Evolutionary conservation across 768 basidiomycete species (phyloP).

Genomic region (Xerocomellus chrysenteron): DNA sequence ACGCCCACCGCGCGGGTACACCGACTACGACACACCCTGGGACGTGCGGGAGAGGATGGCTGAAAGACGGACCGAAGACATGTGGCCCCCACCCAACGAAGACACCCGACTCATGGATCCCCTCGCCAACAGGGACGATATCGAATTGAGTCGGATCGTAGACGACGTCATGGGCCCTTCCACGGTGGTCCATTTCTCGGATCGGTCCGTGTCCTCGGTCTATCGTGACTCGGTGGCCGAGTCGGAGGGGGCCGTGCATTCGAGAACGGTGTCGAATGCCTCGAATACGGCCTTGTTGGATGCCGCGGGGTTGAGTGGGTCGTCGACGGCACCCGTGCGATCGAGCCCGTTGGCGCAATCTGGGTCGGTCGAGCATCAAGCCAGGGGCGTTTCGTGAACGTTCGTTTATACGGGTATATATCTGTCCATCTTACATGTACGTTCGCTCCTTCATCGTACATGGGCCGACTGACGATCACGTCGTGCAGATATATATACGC

Average conservation of each 20-base stretch:
- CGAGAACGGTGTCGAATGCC: slow-evolving; percentile 19
- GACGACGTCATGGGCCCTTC: slow-evolving; percentile 50
- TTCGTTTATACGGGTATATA: too few relatives aligned
- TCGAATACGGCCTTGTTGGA: slow-evolving; percentile 26
- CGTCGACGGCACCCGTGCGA: neutral
- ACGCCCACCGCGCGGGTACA: slow-evolving; percentile 11
- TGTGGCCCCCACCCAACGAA: slow-evolving; percentile 43
- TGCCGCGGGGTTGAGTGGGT: slow-evolving; percentile 18
- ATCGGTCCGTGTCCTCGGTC: slow-evolving; percentile 25
- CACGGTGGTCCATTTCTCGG: slow-evolving; percentile 17
- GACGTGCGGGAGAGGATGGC: slow-evolving; percentile 5
- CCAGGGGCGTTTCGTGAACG: too few relatives aligned
- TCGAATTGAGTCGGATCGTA: slow-evolving; percentile 44
- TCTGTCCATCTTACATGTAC: too few relatives aligned
- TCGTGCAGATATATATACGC: too few relatives aligned
- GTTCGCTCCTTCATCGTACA: too few relatives aligned
- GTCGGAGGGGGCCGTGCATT: slow-evolving; percentile 10
- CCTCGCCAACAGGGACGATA: slow-evolving; percentile 16
- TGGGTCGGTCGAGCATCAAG: too few relatives aligned
- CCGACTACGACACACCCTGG: slow-evolving; percentile 24
- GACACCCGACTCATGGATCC: slow-evolving; percentile 24
- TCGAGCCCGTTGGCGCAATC: slow-evolving; percentile 24
- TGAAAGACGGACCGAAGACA: slow-evolving; percentile 31
- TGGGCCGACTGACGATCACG: too few relatives aligned
- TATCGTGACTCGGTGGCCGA: slow-evolving; percentile 2